Conservation (phyloP, 805 yeast genomes). For the Myxozyma udenii region DNA sequence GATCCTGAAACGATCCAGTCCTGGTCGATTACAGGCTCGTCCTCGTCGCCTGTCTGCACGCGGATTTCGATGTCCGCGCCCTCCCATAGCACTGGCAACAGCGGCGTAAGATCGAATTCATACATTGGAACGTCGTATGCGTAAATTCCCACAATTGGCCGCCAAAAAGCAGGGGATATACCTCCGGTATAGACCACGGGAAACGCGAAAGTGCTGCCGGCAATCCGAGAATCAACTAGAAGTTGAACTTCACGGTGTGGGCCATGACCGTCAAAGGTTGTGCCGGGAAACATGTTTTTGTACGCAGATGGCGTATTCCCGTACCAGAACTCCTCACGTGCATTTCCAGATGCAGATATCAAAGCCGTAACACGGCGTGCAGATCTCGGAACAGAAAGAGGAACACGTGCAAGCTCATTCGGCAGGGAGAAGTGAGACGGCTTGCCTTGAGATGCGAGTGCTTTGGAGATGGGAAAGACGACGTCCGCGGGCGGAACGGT, state of each 20-base stretch:
- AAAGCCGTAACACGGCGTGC: slow-evolving; percentile 59
- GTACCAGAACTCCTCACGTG: slow-evolving; percentile 83
- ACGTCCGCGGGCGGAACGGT: slow-evolving; percentile 11
- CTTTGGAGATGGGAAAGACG: slow-evolving; percentile 19
- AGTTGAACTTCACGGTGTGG: slow-evolving; percentile 68
- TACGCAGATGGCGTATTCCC: slow-evolving; percentile 50
- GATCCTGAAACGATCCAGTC: slow-evolving; percentile 30
- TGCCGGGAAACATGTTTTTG: slow-evolving; percentile 38
- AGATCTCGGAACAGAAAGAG: slow-evolving; percentile 53
- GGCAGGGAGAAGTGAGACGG: slow-evolving; percentile 35
- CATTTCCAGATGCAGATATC: slow-evolving; percentile 68
- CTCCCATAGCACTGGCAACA: slow-evolving; percentile 68
- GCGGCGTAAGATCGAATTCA: slow-evolving; percentile 66
- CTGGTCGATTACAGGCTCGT: slow-evolving; percentile 13
- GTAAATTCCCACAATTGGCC: slow-evolving; percentile 67
- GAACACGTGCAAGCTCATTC: slow-evolving; percentile 45
- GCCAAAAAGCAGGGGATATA: slow-evolving; percentile 74
- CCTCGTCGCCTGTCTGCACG: slow-evolving; percentile 94
- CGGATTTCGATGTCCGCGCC: slow-evolving; percentile 43
- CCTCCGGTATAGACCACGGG: slow-evolving; percentile 83
- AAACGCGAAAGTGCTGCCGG: slow-evolving; percentile 63
- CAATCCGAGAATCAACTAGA: slow-evolving; percentile 46
- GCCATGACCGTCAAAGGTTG: slow-evolving; percentile 52
- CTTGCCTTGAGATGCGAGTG: slow-evolving; percentile 9
- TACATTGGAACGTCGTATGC: slow-evolving; percentile 73